Conservation (phyloP, 148 eudicot genomes). For the Camellia granthamiana region DNA sequence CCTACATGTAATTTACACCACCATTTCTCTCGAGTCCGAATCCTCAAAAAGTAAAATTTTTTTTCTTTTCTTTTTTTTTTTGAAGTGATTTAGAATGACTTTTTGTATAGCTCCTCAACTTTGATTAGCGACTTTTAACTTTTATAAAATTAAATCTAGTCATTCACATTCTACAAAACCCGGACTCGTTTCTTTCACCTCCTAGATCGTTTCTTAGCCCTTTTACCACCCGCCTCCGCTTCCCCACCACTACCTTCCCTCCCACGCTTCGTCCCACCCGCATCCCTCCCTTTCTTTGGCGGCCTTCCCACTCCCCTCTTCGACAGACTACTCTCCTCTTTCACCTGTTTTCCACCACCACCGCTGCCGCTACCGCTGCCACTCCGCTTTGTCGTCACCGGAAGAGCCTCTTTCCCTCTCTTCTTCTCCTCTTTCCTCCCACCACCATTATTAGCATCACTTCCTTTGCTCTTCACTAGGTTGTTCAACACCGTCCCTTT, state of each 20-base stretch:
- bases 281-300: conserved; percentile 27
- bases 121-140: too few species aligned
- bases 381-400: conserved; percentile 1
- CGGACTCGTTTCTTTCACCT: conserved; percentile 8
- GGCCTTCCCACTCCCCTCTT: conserved; percentile 33
- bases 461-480: conserved; percentile 13
- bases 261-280: conserved; percentile 18
- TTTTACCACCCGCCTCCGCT: conserved; percentile 20
- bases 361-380: background rate
- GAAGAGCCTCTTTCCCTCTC: conserved; percentile 22
- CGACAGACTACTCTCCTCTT: conserved; percentile 29
- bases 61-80: too few species aligned
- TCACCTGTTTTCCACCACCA: conserved; percentile 18
- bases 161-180: too few species aligned
- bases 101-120: too few species aligned
- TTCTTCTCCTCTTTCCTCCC: conserved; percentile 18
- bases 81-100: too few species aligned
- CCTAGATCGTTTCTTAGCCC: conserved; percentile 34
- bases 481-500: conserved; percentile 18
- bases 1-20: background rate
- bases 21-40: background rate
- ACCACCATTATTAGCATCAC: conserved; percentile 9
- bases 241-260: conserved; percentile 18
- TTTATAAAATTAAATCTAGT: too few species aligned
- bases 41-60: too few species aligned